Conservation (phyloP, 129 eudicot genomes). For the Chrysanthemum makinoi region DNA sequence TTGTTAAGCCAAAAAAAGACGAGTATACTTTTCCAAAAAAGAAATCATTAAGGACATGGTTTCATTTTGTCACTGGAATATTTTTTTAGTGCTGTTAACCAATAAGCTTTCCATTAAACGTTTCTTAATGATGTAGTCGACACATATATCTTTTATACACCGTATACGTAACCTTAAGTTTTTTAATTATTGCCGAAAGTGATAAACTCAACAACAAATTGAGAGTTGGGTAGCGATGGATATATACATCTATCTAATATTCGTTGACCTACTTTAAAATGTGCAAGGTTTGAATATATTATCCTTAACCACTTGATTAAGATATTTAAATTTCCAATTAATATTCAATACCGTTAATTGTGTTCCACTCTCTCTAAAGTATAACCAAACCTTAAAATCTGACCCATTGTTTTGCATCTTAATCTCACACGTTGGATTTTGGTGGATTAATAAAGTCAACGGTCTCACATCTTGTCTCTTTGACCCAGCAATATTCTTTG, state of each 20-base stretch:
- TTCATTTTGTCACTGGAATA: no score
- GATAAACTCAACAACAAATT: background rate
- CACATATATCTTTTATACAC: no score
- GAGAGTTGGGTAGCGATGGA: background rate
- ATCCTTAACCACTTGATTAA: background rate
- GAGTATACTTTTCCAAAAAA: no score
- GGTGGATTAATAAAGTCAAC: conserved; percentile 31
- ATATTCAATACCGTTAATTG: background rate
- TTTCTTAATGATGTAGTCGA: no score
- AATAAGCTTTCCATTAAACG: no score
- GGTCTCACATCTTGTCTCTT: conserved; percentile 8
- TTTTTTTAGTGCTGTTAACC: no score
- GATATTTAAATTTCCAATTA: background rate
- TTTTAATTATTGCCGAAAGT: background rate
- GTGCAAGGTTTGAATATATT: background rate
- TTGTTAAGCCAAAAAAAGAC: no score
- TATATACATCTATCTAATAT: no score
- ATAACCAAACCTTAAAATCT: background rate
- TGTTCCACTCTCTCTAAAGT: background rate
- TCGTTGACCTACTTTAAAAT: background rate
- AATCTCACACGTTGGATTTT: conserved; percentile 34
- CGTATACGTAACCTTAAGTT: no score
- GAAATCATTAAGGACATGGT: no score
- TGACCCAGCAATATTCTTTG: background rate
- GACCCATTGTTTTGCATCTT: conserved; percentile 15